Conservation (phyloP, 2,329 filamentous ascomycete genomes). For the Chrysoporthe austroafricana region DNA sequence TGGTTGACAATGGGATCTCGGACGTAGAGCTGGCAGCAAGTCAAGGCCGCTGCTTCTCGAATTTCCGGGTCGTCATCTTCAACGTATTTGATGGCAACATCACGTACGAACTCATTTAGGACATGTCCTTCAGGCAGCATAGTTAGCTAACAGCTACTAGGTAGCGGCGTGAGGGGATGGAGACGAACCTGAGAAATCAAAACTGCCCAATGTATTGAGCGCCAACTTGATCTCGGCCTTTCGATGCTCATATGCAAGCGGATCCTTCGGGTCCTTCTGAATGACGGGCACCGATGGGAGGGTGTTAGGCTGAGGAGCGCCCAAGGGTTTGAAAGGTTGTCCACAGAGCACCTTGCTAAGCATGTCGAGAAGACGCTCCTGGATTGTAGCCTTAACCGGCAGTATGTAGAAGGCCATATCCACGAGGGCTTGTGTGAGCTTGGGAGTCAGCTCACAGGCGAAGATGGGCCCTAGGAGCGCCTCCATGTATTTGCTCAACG, state of each 20-base stretch:
- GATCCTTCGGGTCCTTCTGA: constrained; percentile 84
- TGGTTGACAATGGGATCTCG: constrained; percentile 97
- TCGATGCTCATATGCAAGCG: constrained; percentile 75
- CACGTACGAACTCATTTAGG: constrained; percentile 96
- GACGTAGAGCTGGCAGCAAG: constrained; percentile 96
- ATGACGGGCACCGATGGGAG: constrained; percentile 80
- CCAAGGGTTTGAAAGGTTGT: constrained; percentile 87
- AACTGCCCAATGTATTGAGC: constrained; percentile 93
- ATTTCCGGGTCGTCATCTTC: constrained; percentile 95
- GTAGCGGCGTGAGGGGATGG: constrained; percentile 24
- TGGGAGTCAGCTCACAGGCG: constrained; percentile 90
- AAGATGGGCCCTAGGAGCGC: constrained; percentile 95
- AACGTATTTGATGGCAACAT: constrained; percentile 97
- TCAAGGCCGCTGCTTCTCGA: constrained; percentile 90
- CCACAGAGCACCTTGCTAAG: constrained; percentile 92
- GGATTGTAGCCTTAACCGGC: constrained; percentile 88
- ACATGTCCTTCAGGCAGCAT: constrained; percentile 59
- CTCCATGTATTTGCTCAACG: constrained; percentile 97
- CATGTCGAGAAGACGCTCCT: constrained; percentile 92
- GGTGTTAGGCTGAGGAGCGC: constrained; percentile 83
- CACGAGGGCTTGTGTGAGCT: constrained; percentile 91
- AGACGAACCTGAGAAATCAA: constrained; percentile 75
- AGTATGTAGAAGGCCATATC: constrained; percentile 99
- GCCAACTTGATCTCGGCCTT: constrained; percentile 91
- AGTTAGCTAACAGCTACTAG: not conserved